Evolutionary conservation across 768 basidiomycete genomes (phyloP).

Genomic region (Infundibulicybe gibba): DNA sequence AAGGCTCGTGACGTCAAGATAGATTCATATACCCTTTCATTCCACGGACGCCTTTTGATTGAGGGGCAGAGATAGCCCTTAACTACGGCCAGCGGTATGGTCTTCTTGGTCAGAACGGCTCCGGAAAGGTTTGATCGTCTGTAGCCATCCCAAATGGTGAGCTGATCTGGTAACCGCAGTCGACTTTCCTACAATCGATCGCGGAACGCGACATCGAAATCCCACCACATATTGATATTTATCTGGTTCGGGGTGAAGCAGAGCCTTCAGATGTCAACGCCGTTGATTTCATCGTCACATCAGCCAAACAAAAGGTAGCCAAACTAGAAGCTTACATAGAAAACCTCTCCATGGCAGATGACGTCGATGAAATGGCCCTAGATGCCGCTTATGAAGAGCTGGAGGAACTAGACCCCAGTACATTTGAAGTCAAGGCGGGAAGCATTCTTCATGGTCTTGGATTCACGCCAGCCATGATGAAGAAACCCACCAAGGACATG

Average conservation of each 20-base stretch:
- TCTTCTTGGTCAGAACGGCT: conserved; percentile 94
- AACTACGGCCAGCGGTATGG: conserved; percentile 92
- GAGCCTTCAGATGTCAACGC: conserved; percentile 95
- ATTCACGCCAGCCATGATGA: conserved; percentile 90
- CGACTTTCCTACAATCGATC: conserved; percentile 93
- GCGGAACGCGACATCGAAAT: conserved; percentile 95
- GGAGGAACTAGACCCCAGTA: conserved; percentile 93
- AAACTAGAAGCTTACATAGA: conserved; percentile 92
- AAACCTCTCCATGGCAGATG: conserved; percentile 85
- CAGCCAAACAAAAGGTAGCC: conserved; percentile 90
- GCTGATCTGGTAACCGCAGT: conserved; percentile 41
- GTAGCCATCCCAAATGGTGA: neutral
- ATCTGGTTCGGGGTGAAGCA: conserved; percentile 93
- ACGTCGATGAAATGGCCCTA: conserved; percentile 83
- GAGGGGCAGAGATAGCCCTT: conserved; percentile 61
- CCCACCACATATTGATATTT: conserved; percentile 94
- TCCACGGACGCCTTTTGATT: conserved; percentile 88
- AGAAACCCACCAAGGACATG: conserved; percentile 97
- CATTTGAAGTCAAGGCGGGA: conserved; percentile 72
- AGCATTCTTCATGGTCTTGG: conserved; percentile 96
- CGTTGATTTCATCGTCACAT: conserved; percentile 94
- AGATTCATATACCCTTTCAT: conserved; percentile 91
- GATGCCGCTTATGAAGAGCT: conserved; percentile 93
- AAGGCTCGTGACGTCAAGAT: conserved; percentile 98
- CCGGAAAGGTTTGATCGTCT: conserved; percentile 77